A percentile compares a stretch with the other conserved stretches of the same genome.
Evolutionary conservation across 306 rosid genomes (phyloP).

Genomic region (Lathyrus oleraceus): DNA sequence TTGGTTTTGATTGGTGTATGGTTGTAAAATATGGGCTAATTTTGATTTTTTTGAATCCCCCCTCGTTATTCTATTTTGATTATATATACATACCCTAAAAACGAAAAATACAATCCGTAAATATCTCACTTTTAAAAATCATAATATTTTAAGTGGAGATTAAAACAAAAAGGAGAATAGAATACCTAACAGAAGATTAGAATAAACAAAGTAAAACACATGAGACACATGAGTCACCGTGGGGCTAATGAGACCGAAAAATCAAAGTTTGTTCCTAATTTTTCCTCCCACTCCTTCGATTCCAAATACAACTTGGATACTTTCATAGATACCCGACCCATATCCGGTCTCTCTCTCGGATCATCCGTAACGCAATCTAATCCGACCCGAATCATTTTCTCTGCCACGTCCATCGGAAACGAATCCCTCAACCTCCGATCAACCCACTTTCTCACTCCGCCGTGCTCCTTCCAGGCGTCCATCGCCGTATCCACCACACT

Average conservation of each 20-base stretch:
- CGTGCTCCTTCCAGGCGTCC: conserved; percentile 43
- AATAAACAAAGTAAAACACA: background rate
- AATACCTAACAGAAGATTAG: background rate
- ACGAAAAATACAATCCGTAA: too few relatives aligned
- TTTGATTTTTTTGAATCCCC: too few relatives aligned
- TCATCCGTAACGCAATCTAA: conserved; percentile 63
- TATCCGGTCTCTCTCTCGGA: conserved; percentile 72
- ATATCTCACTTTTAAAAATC: too few relatives aligned
- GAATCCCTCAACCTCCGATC: conserved; percentile 80
- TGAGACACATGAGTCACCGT: conserved; percentile 37
- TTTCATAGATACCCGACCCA: conserved; percentile 60
- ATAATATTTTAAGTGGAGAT: too few relatives aligned
- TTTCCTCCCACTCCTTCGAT: conserved; percentile 67
- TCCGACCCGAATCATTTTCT: conserved; percentile 65
- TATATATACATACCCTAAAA: too few relatives aligned
- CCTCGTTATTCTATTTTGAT: too few relatives aligned
- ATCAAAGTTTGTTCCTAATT: conserved; percentile 50
- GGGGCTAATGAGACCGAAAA: conserved; percentile 71
- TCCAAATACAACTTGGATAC: conserved; percentile 77
- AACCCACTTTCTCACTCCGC: conserved; percentile 72
- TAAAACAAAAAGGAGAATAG: too few relatives aligned
- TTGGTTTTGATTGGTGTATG: too few relatives aligned
- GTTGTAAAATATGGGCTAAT: too few relatives aligned
- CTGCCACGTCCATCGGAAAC: conserved; percentile 78
- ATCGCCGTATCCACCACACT: conserved; percentile 79